Conservation (phyloP, 768 basidiomycete genomes). For the Rhodotorula toruloides region DNA sequence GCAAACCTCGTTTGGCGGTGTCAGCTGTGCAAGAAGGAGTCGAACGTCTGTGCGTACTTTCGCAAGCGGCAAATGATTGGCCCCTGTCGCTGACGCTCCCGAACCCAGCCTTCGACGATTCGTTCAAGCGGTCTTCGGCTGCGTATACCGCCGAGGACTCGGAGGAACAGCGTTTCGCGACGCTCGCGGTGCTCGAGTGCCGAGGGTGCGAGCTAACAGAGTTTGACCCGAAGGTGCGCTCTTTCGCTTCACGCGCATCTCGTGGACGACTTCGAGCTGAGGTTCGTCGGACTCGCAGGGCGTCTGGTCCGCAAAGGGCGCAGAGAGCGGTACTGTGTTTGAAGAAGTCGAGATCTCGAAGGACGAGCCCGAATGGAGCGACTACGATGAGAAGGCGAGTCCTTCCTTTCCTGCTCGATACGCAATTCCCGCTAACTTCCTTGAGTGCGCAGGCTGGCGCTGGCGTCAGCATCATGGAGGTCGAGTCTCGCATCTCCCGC, state of each 20-base stretch:
- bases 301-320: constrained; percentile 68
- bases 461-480: constrained; percentile 63
- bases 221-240: constrained; percentile 66
- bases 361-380: constrained; percentile 68
- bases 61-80: too few species aligned
- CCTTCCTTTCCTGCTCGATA: not conserved
- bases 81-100: too few species aligned
- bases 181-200: constrained; percentile 71
- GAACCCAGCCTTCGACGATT: constrained; percentile 40
- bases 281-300: constrained; percentile 54
- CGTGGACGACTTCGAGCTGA: not conserved
- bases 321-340: constrained; percentile 57
- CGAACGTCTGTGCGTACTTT: constrained; percentile 51
- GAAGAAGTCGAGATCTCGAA: constrained; percentile 40
- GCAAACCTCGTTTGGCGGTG: constrained; percentile 43
- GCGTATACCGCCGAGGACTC: constrained; percentile 59
- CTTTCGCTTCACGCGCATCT: not conserved
- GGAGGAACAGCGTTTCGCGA: constrained; percentile 54
- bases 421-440: not conserved
- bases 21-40: constrained; percentile 56
- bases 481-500: constrained; percentile 64
- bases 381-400: constrained; percentile 83
- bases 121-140: constrained; percentile 34
- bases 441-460: constrained; percentile 49
- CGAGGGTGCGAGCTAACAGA: constrained; percentile 74